Percentiles rank a stretch among this genome's conserved stretches.
phyloP scores from a whole-genome alignment of 116 monocot genomes.

The Dioscorea cayenensis region DNA sequence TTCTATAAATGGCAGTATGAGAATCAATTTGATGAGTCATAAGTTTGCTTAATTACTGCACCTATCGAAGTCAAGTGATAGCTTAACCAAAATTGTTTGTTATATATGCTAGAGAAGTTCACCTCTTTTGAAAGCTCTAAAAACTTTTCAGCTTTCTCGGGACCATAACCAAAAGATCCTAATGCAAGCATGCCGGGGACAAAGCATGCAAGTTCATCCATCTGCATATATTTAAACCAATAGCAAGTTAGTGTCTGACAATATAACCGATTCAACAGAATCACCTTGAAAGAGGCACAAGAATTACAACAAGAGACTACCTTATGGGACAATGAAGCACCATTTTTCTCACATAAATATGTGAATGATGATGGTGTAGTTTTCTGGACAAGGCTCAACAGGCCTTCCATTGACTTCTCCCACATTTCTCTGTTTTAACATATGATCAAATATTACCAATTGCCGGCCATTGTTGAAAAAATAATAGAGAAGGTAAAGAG shows the following conservation, averaged over 20 bases:
- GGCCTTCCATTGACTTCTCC: constrained; percentile 91
- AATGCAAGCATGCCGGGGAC: constrained; percentile 90
- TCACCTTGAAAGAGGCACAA: background rate
- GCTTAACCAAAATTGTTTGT: too few relatives aligned
- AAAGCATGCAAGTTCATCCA: constrained; percentile 97
- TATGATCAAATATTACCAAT: background rate
- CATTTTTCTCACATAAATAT: constrained; percentile 85
- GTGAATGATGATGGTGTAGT: constrained; percentile 82
- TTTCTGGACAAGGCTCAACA: constrained; percentile 62
- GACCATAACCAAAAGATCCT: constrained; percentile 68
- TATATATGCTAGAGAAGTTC: background rate
- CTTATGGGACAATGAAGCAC: constrained; percentile 69
- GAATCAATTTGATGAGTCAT: too few relatives aligned
- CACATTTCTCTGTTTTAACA: constrained; percentile 72
- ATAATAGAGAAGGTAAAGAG: background rate
- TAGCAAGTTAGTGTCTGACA: background rate
- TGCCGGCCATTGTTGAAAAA: background rate
- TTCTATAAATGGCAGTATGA: too few relatives aligned
- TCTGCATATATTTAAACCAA: constrained; percentile 35
- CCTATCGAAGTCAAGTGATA: too few relatives aligned
- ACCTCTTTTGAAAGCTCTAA: constrained; percentile 81
- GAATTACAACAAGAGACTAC: constrained; percentile 18
- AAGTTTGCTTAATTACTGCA: too few relatives aligned
- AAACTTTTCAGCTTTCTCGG: constrained; percentile 64
- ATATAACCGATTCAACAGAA: background rate